These are phyloP conservation scores for Penicillium sp. DNA, from an alignment of 2,329 filamentous ascomycete species.

Conservation along the genomic window DNA sequence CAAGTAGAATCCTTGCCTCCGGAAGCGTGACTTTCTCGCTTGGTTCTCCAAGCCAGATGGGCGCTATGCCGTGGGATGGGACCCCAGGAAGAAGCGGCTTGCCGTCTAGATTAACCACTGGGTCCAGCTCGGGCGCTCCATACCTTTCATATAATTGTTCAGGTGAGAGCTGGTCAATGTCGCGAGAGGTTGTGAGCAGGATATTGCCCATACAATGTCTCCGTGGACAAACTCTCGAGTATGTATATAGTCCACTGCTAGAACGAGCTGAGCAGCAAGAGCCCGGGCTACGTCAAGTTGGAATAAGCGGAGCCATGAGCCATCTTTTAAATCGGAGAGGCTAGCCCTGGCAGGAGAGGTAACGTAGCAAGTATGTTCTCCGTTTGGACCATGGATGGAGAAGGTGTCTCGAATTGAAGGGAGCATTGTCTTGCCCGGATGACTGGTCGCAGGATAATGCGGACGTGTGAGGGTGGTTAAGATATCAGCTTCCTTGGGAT, in stretches of 20 bases:
- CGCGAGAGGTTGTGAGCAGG: conserved; percentile 18
- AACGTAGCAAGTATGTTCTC: conserved; percentile 20
- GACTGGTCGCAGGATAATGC: neutral
- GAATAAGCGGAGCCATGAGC: conserved; percentile 20
- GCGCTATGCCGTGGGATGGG: conserved; percentile 12
- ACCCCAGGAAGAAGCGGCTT: conserved; percentile 15
- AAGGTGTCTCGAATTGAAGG: neutral
- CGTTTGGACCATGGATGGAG: conserved; percentile 1
- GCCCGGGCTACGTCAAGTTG: conserved; percentile 18
- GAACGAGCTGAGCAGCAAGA: conserved; percentile 24
- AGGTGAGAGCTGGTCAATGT: conserved; percentile 17
- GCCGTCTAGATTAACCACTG: conserved; percentile 18
- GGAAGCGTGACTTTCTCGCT: conserved; percentile 20
- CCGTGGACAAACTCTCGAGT: conserved; percentile 23
- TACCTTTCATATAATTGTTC: conserved; percentile 18
- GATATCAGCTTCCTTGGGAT: neutral
- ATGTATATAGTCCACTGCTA: conserved; percentile 27
- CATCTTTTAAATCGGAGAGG: conserved; percentile 15
- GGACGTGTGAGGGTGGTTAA: conserved; percentile 18
- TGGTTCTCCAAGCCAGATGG: conserved; percentile 14
- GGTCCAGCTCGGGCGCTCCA: conserved; percentile 16
- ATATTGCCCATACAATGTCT: conserved; percentile 24
- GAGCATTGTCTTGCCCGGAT: neutral
- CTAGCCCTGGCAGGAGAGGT: conserved; percentile 17
- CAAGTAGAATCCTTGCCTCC: conserved; percentile 20